These are phyloP conservation scores for Diaporthe australafricana DNA, from an alignment of 2,329 filamentous ascomycete species.

Conservation along the genomic window DNA sequence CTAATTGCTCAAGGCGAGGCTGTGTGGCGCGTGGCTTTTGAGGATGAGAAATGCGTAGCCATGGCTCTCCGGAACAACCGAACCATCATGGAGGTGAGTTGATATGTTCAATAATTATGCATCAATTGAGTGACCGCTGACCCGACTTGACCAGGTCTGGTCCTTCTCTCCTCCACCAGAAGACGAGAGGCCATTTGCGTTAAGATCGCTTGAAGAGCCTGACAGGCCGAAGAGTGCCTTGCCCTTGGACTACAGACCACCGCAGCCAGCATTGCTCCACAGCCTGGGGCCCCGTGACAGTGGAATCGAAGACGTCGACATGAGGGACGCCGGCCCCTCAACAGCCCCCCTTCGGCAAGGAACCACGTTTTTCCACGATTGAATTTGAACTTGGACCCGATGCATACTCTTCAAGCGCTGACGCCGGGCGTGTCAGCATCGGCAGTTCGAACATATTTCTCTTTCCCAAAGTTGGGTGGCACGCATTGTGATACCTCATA, in stretches of 20 bases:
- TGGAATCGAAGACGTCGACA: constrained; percentile 61
- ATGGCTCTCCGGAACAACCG: constrained; percentile 87
- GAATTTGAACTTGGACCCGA: constrained; percentile 40
- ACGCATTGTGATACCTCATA: neutral
- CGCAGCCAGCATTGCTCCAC: constrained; percentile 46
- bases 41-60: constrained; percentile 97
- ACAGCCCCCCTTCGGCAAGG: constrained; percentile 63
- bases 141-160: constrained; percentile 75
- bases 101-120: neutral
- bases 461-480: constrained; percentile 4
- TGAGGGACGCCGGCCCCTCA: constrained; percentile 67
- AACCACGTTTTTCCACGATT: constrained; percentile 63
- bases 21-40: constrained; percentile 97
- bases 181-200: constrained; percentile 63
- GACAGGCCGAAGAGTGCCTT: constrained; percentile 64
- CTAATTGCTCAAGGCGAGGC: constrained; percentile 92
- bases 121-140: constrained; percentile 43
- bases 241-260: constrained; percentile 56
- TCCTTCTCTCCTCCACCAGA: constrained; percentile 91
- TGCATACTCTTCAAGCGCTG: neutral
- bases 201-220: constrained; percentile 58
- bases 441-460: neutral
- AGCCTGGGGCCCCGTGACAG: constrained; percentile 49
- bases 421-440: neutral
- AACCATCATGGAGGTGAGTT: constrained; percentile 95